These are phyloP conservation scores for Meripilus lineatus DNA, from an alignment of 1,284 basidiomycete genomes.

Conservation along the genomic window DNA sequence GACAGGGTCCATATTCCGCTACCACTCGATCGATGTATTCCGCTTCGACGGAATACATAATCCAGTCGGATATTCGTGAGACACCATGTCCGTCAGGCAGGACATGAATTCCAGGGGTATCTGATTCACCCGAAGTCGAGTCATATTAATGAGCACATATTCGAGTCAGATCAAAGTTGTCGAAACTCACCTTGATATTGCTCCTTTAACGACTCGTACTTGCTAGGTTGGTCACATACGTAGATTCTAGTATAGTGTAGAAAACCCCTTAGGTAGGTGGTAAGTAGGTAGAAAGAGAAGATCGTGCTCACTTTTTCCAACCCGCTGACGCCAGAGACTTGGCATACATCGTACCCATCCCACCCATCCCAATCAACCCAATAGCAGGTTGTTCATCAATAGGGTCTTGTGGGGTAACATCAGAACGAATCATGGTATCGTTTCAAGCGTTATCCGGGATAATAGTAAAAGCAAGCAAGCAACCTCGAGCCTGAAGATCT, in stretches of 20 bases:
- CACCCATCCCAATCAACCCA: slow-evolving; percentile 89
- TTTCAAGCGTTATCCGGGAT: too few relatives aligned
- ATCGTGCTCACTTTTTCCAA: slow-evolving; percentile 68
- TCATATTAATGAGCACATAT: too few relatives aligned
- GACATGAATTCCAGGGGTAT: slow-evolving; percentile 56
- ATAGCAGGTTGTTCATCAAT: slow-evolving; percentile 66
- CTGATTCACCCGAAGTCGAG: slow-evolving; percentile 24
- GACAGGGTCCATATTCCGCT: slow-evolving; percentile 86
- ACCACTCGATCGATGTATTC: slow-evolving; percentile 86
- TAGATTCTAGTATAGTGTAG: slow-evolving; percentile 60
- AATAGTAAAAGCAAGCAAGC: too few relatives aligned
- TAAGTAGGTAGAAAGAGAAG: slow-evolving; percentile 1
- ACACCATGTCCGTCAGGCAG: slow-evolving; percentile 27
- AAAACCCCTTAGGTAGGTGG: not conserved
- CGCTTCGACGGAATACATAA: slow-evolving; percentile 78
- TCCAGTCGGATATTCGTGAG: slow-evolving; percentile 26
- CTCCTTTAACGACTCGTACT: slow-evolving; percentile 60
- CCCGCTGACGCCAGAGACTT: slow-evolving; percentile 70
- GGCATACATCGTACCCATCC: slow-evolving; percentile 97
- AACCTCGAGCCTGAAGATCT: too few relatives aligned
- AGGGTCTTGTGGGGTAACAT: slow-evolving; percentile 48
- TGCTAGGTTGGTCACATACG: slow-evolving; percentile 86
- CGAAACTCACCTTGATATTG: slow-evolving; percentile 56
- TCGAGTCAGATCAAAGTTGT: not conserved
- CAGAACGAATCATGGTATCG: slow-evolving; percentile 15